These are phyloP conservation scores for Lotmaria passim DNA, from an alignment of 208 protist genomes.

Conservation along the genomic window DNA sequence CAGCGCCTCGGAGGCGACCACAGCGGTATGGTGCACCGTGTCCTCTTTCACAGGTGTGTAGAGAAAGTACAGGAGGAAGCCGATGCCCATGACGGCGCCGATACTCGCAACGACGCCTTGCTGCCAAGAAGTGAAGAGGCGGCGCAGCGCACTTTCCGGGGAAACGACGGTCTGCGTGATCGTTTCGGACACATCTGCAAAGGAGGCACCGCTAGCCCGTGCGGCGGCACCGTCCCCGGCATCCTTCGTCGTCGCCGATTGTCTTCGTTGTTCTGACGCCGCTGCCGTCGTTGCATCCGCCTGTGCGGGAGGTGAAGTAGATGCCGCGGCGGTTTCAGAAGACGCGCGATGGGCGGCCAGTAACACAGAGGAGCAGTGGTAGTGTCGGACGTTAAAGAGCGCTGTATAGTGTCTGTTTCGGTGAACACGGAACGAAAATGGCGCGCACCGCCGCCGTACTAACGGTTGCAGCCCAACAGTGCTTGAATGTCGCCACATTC, in stretches of 20 bases:
- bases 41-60: conserved; percentile 88
- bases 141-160: conserved; percentile 27
- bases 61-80: conserved; percentile 75
- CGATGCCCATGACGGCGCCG: conserved; percentile 87
- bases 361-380: no score
- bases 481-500: no score
- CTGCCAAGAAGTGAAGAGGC: conserved; percentile 85
- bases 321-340: no score
- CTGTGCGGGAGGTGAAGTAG: no score
- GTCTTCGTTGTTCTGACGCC: no score
- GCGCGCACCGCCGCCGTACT: no score
- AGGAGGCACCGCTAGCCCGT: background rate
- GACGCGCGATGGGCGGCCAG: no score
- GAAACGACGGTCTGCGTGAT: background rate
- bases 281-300: background rate
- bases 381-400: no score
- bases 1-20: conserved; percentile 85
- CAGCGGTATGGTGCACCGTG: conserved; percentile 90
- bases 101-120: conserved; percentile 87
- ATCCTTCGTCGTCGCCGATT: background rate
- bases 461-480: no score
- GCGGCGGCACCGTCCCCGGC: background rate
- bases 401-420: no score
- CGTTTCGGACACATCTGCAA: no score
- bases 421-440: no score